Percentiles rank a stretch among this genome's conserved stretches.
These are phyloP conservation scores for Chrysoporthe cubensis DNA, from an alignment of 2,329 filamentous ascomycete species.

Conservation along the genomic window DNA sequence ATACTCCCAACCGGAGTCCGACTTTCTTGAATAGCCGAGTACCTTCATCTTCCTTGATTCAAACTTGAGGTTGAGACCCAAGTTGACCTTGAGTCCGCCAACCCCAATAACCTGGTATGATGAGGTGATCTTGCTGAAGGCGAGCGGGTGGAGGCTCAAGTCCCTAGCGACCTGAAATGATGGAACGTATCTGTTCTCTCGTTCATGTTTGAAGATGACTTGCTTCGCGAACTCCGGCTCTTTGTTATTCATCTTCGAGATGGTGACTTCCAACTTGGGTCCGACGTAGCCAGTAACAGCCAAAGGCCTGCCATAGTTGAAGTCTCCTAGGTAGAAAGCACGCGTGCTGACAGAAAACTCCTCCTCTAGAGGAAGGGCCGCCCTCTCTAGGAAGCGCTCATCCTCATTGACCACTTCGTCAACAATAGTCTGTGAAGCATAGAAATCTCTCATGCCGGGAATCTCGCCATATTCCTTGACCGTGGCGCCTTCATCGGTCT, in stretches of 20 bases:
- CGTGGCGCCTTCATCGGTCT: slow-evolving; percentile 87
- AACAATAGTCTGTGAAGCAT: slow-evolving; percentile 88
- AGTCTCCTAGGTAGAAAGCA: slow-evolving; percentile 93
- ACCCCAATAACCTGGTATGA: slow-evolving; percentile 82
- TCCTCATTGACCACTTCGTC: slow-evolving; percentile 90
- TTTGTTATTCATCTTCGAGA: slow-evolving; percentile 72
- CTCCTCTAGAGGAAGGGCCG: slow-evolving; percentile 84
- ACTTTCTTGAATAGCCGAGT: slow-evolving; percentile 89
- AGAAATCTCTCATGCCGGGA: slow-evolving; percentile 83
- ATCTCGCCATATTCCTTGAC: slow-evolving; percentile 92
- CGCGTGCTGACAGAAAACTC: slow-evolving; percentile 84
- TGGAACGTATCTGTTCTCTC: slow-evolving; percentile 75
- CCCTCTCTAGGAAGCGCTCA: slow-evolving; percentile 87
- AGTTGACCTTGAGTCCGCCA: slow-evolving; percentile 81
- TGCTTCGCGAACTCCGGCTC: slow-evolving; percentile 81
- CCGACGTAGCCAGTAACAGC: slow-evolving; percentile 75
- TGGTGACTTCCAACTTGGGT: slow-evolving; percentile 77
- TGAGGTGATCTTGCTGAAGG: slow-evolving; percentile 94
- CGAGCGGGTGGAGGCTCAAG: slow-evolving; percentile 80
- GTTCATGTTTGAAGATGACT: slow-evolving; percentile 73
- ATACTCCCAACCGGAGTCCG: slow-evolving; percentile 91
- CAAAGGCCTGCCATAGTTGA: slow-evolving; percentile 88
- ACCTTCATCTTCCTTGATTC: slow-evolving; percentile 96
- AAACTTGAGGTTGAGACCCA: slow-evolving; percentile 96
- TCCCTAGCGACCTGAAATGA: slow-evolving; percentile 87